Conservation (phyloP, 2,329 filamentous ascomycete genomes). For the Trichophyton benhamiae region DNA sequence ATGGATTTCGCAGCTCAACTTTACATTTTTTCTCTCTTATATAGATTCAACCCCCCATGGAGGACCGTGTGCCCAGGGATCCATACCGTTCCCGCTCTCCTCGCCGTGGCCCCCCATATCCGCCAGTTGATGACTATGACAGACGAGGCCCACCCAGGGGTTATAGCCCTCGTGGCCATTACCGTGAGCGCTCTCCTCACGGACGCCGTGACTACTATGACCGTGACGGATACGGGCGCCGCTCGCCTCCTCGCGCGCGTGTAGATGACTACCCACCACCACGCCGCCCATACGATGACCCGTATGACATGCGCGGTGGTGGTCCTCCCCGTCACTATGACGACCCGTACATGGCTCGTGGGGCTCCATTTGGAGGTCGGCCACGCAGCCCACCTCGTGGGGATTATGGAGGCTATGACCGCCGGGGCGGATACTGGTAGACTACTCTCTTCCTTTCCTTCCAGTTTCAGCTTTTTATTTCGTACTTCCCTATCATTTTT, state of each 20-base stretch:
- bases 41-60: conserved; percentile 51
- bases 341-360: conserved; percentile 45
- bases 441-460: conserved; percentile 20
- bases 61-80: conserved; percentile 59
- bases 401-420: conserved; percentile 33
- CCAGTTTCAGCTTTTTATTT: conserved; percentile 13
- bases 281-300: conserved; percentile 47
- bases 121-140: conserved; percentile 66
- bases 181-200: conserved; percentile 72
- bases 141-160: conserved; percentile 68
- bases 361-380: conserved; percentile 40
- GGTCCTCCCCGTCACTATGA: conserved; percentile 43
- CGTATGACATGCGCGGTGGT: conserved; percentile 39
- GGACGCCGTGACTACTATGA: conserved; percentile 77
- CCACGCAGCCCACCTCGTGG: conserved; percentile 28
- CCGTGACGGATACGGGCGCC: conserved; percentile 62
- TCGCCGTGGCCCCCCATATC: conserved; percentile 46
- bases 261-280: conserved; percentile 62
- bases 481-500: background rate
- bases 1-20: conserved; percentile 19
- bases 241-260: conserved; percentile 55
- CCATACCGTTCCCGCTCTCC: conserved; percentile 71
- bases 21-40: conserved; percentile 1
- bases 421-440: conserved; percentile 34
- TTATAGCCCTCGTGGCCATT: conserved; percentile 74